These are phyloP conservation scores for Chalciporus chontae DNA, from an alignment of 768 basidiomycete genomes.

Conservation along the genomic window DNA sequence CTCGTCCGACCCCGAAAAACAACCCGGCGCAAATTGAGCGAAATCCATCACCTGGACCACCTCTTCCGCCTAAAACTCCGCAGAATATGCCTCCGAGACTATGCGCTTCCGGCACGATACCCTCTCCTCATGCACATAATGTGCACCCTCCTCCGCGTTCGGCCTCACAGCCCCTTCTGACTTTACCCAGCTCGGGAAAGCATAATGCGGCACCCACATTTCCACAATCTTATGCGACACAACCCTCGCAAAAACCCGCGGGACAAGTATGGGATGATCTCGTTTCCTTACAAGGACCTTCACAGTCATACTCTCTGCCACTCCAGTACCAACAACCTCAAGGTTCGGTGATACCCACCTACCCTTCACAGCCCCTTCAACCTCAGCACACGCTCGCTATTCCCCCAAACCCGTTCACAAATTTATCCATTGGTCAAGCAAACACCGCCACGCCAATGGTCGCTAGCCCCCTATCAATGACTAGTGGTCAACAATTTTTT, in stretches of 20 bases:
- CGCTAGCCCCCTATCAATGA: conserved; percentile 6
- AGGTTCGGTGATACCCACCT: neutral
- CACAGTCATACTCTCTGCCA: conserved; percentile 41
- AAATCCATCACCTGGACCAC: conserved; percentile 23
- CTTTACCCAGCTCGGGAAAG: conserved; percentile 12
- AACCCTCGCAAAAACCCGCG: conserved; percentile 15
- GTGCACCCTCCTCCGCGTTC: conserved; percentile 24
- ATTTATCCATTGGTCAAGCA: conserved; percentile 9
- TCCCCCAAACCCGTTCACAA: conserved; percentile 20
- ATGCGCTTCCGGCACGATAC: conserved; percentile 9
- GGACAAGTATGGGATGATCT: conserved; percentile 60
- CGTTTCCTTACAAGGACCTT: conserved; percentile 42
- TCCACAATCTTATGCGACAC: conserved; percentile 3
- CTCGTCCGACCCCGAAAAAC: conserved; percentile 15
- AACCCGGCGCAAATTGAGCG: conserved; percentile 11
- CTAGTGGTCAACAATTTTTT: conserved; percentile 1
- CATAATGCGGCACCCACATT: conserved; percentile 4
- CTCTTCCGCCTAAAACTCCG: conserved; percentile 25
- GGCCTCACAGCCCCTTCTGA: conserved; percentile 35
- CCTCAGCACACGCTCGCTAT: conserved; percentile 5
- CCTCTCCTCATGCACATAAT: conserved; percentile 10
- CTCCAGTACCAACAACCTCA: conserved; percentile 36
- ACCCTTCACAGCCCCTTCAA: conserved; percentile 17
- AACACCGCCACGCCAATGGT: neutral
- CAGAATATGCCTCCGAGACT: conserved; percentile 24